Base-by-base conservation (phyloP, 2,329 filamentous ascomycete genomes). In the Calonectria multiphialidica region DNA sequence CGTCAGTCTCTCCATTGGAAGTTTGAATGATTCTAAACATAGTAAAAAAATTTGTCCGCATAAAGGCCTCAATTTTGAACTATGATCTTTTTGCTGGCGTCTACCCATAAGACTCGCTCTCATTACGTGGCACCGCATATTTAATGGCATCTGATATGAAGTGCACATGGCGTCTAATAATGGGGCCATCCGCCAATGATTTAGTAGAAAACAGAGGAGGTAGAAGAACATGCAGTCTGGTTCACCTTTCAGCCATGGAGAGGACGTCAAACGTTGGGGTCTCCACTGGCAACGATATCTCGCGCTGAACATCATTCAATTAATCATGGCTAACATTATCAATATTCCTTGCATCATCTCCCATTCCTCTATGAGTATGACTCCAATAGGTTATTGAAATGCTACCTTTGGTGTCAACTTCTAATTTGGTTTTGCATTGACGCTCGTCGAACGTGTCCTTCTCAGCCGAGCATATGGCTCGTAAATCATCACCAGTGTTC, bases 301-400 rank as follows among this genome's bases (percentile, higher is more conserved):
- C 10, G 35, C 35, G 44, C 44, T 8, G 5, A 47, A 47, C 23
- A 23, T 47, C n/a, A 59, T 59, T 40, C 53, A 21, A 59, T 59
- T 62, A 62, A 30, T 62, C 57, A 45, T 62, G 57, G 37, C 57
- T 62, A 18, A 62, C 28, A 9, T 62, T 42, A 15, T 62, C 40
- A 9, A 62, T 62, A n/a, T 62, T 62, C 25, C 45, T 28, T 12
- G 57, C 16, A 33, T 62, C 25, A 15, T n/a, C n/a, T 15, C 69
- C 69, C 33, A 49, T 50, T 5, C 70, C 70, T 25, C 57, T 50
- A 35, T 79, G 77, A 6, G 77, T 79, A 44, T 81, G 77, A 53
- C 79, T 81, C 78, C 78, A 80, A 53, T 80, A 81, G 9, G 78
- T 80, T 18, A 81, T 76, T 6, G 73, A 70, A 13, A 80, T 75